A percentile compares a stretch with the other conserved stretches of the same genome.
Evolutionary conservation across 257 asterid species (phyloP).

Genomic region (Solanum chiquidenum): DNA sequence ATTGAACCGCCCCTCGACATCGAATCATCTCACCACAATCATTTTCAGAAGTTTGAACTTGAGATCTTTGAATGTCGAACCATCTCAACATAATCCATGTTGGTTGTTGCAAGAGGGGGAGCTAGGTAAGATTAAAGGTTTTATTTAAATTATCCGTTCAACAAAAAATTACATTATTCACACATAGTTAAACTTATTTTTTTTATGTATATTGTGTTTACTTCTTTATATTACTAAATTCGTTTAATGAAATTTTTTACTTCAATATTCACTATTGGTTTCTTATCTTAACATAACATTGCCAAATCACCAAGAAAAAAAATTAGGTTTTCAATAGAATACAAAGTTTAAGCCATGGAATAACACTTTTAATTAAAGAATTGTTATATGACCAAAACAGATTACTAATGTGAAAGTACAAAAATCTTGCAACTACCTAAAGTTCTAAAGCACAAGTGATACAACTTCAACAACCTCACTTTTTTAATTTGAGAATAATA

Average conservation of each 20-base stretch:
- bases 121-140: background rate
- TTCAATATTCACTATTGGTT: background rate
- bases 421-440: background rate
- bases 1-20: too few relatives aligned
- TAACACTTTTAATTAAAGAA: background rate
- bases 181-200: too few relatives aligned
- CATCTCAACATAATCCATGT: background rate
- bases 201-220: too few relatives aligned
- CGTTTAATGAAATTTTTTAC: background rate
- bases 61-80: too few relatives aligned
- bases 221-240: fast-evolving
- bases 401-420: background rate
- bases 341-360: background rate
- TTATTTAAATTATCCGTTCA: background rate
- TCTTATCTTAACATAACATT: background rate
- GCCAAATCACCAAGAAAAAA: background rate
- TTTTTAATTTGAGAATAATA: background rate
- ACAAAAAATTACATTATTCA: background rate
- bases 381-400: background rate
- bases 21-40: background rate
- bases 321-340: background rate
- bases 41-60: too few relatives aligned
- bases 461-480: background rate
- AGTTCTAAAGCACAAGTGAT: background rate
- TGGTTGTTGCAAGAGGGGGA: background rate